Conservation (phyloP, 73 alveolate genomes). For the Paramecium primaurelia region DNA sequence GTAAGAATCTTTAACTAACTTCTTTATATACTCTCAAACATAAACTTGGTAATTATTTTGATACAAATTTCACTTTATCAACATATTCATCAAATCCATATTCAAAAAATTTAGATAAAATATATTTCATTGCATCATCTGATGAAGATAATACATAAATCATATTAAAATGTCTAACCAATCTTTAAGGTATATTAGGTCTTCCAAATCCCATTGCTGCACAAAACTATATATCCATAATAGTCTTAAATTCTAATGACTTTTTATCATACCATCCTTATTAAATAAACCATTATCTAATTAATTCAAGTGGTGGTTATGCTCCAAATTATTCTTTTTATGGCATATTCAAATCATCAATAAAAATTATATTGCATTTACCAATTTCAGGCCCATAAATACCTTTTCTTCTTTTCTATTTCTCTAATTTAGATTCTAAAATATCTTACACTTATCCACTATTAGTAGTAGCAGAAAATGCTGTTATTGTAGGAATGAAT, state of each 20-base stretch:
- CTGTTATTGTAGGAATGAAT: conserved; percentile 78
- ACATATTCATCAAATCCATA: conserved; percentile 85
- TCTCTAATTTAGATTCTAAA: conserved; percentile 76
- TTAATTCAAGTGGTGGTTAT: conserved; percentile 95
- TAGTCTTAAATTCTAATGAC: conserved; percentile 70
- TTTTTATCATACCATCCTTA: conserved; percentile 96
- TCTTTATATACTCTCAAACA: conserved; percentile 82
- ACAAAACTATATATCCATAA: conserved; percentile 68
- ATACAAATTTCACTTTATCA: conserved; percentile 68
- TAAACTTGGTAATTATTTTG: conserved; percentile 69
- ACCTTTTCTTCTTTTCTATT: conserved; percentile 93
- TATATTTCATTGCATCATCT: conserved; percentile 79
- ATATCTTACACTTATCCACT: conserved; percentile 80
- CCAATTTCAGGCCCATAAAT: conserved; percentile 95
- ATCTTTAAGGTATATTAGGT: conserved; percentile 77
- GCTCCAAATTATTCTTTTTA: conserved; percentile 97
- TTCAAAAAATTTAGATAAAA: conserved; percentile 78
- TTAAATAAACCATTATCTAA: conserved; percentile 93
- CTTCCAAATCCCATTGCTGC: conserved; percentile 81
- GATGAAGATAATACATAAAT: conserved; percentile 80
- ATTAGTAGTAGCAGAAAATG: conserved; percentile 74
- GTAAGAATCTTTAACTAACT: conserved; percentile 79
- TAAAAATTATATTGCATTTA: conserved; percentile 88
- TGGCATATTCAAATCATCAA: conserved; percentile 98
- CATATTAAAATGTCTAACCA: conserved; percentile 85